Evolutionary conservation across 2,329 filamentous ascomycete genomes (phyloP), one percentile per base, ranked within the genome.

Genomic region (Aspergillus costaricaensis): DNA sequence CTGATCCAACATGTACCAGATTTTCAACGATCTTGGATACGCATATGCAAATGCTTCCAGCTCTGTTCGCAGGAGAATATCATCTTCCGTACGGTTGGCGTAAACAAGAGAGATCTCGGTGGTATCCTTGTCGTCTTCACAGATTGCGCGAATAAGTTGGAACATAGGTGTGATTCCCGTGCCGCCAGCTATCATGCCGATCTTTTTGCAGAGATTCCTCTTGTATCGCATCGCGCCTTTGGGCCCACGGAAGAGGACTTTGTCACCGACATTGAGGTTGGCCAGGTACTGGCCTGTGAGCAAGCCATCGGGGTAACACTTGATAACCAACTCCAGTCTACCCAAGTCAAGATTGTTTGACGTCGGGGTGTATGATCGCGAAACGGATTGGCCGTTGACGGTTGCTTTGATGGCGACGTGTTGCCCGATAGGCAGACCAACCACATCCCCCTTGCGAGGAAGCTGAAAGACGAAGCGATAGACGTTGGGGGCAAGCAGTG

Each of bases 101-200:
- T 87, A 88, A 30, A 89, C 72, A 4, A 89, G 74, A 48, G 77
- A 82, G 44, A 88, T 71, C 63, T 84, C 73, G 0, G 87, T 88
- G 1, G 76, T 78, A 62, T 89, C 87, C 6, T 72, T 74, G n/a
- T 81, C 76, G 57, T 88, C 83, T 67, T 88, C 85, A 67, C 85
- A 86, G 58, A 88, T 86, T 47, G 85, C 85, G 4, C 85, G 82
- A 67, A 88, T 87, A 6, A 89, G 72, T 68, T 88, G 86, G 69
- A 80, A 85, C 81, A 86, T 84, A 2, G 84, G 84, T 1, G 84
- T 77, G 36, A 72, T 76, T 0, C 73, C 74, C 10, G 75, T 77
- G 4, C 76, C 76, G 25, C 76, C 76, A 8, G 75, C 76, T 17
- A 78, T 70, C 75, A 77, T 76, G 1, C 74, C 75, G 17, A 78